Conservation (phyloP, 306 rosid species). For the Clitoria ternatea region DNA sequence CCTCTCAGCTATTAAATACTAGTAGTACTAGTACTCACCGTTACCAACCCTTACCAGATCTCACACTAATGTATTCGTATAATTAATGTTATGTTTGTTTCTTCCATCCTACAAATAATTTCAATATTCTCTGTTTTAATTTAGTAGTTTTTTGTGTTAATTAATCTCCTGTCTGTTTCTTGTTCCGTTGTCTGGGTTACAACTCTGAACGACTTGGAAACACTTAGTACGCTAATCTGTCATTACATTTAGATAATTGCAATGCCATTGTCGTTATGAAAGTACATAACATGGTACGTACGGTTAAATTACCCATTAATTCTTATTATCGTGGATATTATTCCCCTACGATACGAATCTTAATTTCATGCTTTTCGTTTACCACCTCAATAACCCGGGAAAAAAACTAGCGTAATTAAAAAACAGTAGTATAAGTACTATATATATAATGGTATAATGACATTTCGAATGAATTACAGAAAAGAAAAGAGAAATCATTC, state of each 20-base stretch:
- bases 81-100: conserved; percentile 14
- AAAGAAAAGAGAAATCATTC: neutral
- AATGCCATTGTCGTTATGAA: conserved; percentile 23
- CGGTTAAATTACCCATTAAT: neutral
- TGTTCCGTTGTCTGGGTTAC: conserved; percentile 40
- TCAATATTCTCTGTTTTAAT: neutral
- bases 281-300: conserved; percentile 29
- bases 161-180: conserved; percentile 21
- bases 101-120: neutral
- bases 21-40: neutral
- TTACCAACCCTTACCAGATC: neutral
- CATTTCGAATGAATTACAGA: neutral
- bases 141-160: conserved; percentile 17
- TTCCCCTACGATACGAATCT: conserved; percentile 8
- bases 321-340: conserved; percentile 6
- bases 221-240: conserved; percentile 27
- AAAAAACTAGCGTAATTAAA: neutral
- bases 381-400: neutral
- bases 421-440: neutral
- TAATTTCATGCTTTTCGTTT: neutral
- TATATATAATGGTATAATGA: neutral
- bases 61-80: conserved; percentile 8
- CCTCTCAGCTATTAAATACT: conserved; percentile 12
- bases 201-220: conserved; percentile 28
- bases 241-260: conserved; percentile 27